Percentiles rank a stretch among this genome's conserved stretches.
phyloP scores from a whole-genome alignment of 257 asterid species.

The Scutellaria galericulata region DNA sequence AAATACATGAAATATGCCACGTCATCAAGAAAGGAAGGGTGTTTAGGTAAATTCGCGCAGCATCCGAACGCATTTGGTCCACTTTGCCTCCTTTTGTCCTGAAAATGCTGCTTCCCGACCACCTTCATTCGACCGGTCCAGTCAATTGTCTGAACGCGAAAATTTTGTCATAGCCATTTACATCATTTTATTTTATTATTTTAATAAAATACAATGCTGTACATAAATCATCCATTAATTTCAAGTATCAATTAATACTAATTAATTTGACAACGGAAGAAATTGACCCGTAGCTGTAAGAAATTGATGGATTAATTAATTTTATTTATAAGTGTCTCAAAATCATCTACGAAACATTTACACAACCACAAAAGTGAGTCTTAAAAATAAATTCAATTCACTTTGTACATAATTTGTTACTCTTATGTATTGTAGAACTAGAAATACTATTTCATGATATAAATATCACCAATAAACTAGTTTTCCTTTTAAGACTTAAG shows the following conservation, averaged over 20 bases:
- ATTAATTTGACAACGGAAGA: not conserved
- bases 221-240: not conserved
- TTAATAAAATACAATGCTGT: not conserved
- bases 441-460: no score
- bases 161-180: conserved; percentile 21
- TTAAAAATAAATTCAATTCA: not conserved
- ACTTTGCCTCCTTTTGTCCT: conserved; percentile 34
- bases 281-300: conserved; percentile 31
- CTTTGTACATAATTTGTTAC: no score
- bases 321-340: not conserved
- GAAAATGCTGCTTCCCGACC: conserved; percentile 31
- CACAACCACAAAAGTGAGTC: not conserved
- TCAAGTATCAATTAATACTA: not conserved
- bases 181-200: not conserved
- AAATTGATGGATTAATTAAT: conserved; percentile 23
- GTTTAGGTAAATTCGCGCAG: not conserved
- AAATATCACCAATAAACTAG: no score
- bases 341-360: not conserved
- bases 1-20: conserved; percentile 8
- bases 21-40: conserved; percentile 29
- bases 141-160: conserved; percentile 33
- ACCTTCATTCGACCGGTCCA: conserved; percentile 39
- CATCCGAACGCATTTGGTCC: conserved; percentile 30
- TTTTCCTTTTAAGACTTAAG: no score
- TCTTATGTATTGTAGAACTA: no score